Conservation (phyloP, 192 early-diverging fungal species). For the Backusella macrospora region DNA sequence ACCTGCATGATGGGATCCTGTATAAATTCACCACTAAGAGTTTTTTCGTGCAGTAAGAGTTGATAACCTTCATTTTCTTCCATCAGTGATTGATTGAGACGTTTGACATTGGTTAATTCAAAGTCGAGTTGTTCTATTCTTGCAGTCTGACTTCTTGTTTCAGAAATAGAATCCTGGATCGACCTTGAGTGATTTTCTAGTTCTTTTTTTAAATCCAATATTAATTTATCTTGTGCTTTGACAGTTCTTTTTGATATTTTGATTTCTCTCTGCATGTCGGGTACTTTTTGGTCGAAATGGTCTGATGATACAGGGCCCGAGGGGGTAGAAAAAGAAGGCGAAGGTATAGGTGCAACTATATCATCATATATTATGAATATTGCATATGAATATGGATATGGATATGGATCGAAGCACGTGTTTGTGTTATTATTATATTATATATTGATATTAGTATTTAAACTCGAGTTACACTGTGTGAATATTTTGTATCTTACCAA, state of each 20-base stretch:
- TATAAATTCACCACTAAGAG: constrained; percentile 74
- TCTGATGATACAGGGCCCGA: not conserved
- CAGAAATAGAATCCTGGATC: constrained; percentile 30
- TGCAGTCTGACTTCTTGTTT: constrained; percentile 39
- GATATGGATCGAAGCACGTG: constrained; percentile 6
- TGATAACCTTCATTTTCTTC: constrained; percentile 85
- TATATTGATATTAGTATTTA: not conserved
- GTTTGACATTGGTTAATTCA: constrained; percentile 58
- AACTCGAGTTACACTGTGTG: not conserved
- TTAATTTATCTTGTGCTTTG: constrained; percentile 36
- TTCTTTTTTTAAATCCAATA: constrained; percentile 44
- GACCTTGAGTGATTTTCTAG: constrained; percentile 37
- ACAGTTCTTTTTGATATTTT: constrained; percentile 22
- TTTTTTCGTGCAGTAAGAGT: constrained; percentile 71
- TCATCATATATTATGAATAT: constrained; percentile 3
- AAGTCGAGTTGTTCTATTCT: constrained; percentile 50
- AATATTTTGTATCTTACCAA: not conserved
- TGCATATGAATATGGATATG: not conserved
- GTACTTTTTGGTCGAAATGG: not conserved
- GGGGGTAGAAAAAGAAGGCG: constrained; percentile 12
- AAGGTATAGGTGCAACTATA: constrained; percentile 16
- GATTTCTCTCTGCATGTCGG: not conserved
- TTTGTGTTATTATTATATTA: constrained; percentile 12
- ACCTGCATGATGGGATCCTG: constrained; percentile 52
- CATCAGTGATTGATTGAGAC: constrained; percentile 68